phyloP scores from a whole-genome alignment of 2,329 filamentous ascomycete species.

The Emericellopsis cladophorae region DNA sequence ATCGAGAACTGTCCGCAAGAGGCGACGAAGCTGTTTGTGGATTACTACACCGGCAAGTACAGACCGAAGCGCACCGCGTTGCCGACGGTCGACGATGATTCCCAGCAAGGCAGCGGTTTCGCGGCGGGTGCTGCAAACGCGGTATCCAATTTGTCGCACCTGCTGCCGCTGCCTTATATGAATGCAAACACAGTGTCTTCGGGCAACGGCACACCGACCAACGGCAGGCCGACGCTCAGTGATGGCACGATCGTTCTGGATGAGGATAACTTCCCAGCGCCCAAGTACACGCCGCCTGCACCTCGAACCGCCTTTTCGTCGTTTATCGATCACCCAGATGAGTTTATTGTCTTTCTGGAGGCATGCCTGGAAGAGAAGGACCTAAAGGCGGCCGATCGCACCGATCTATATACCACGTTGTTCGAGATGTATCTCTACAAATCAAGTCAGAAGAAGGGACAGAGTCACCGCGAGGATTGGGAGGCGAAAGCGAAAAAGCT shows the following conservation, averaged over 20 bases:
- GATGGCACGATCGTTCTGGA: slow-evolving; percentile 39
- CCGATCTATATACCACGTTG: slow-evolving; percentile 84
- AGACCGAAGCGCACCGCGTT: slow-evolving; percentile 50
- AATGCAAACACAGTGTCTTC: slow-evolving; percentile 42
- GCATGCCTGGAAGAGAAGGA: slow-evolving; percentile 64
- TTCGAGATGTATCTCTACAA: slow-evolving; percentile 98
- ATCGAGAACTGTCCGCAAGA: slow-evolving; percentile 75
- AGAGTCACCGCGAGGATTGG: slow-evolving; percentile 62
- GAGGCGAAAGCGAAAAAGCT: slow-evolving; percentile 81
- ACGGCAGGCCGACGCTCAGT: slow-evolving; percentile 33
- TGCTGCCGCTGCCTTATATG: slow-evolving; percentile 80
- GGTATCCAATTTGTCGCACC: slow-evolving; percentile 72
- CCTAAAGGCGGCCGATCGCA: slow-evolving; percentile 61
- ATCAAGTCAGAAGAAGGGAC: slow-evolving; percentile 60
- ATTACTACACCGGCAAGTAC: slow-evolving; percentile 86
- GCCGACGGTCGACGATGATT: slow-evolving; percentile 15
- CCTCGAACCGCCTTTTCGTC: slow-evolving; percentile 88
- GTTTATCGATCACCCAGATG: slow-evolving; percentile 84
- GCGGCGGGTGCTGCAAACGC: slow-evolving; percentile 55
- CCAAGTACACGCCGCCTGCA: slow-evolving; percentile 64
- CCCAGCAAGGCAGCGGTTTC: slow-evolving; percentile 23
- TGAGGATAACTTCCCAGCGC: slow-evolving; percentile 28
- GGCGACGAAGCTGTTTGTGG: slow-evolving; percentile 79
- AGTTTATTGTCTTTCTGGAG: slow-evolving; percentile 89
- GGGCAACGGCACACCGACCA: slow-evolving; percentile 37